phyloP scores from a whole-genome alignment of 2,329 filamentous ascomycete genomes.

The Pseudogymnoascus destructans region DNA sequence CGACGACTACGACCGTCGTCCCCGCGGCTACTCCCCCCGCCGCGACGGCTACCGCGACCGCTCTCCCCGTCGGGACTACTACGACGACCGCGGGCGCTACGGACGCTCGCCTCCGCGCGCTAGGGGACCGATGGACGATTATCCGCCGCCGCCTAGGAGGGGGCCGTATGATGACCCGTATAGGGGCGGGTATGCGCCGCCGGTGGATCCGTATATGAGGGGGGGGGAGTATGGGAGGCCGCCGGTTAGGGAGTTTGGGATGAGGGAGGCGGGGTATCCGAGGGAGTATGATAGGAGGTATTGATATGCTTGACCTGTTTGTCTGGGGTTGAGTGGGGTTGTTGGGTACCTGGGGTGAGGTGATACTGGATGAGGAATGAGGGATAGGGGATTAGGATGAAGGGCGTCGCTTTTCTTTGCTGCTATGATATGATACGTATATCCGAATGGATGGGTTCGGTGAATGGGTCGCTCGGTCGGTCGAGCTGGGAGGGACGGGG shows the following conservation, averaged over 20 bases:
- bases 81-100: slow-evolving; percentile 62
- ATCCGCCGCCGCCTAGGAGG: slow-evolving; percentile 52
- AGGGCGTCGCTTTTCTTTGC: background rate
- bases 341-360: background rate
- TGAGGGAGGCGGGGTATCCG: background rate
- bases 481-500: background rate
- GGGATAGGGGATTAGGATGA: background rate
- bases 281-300: background rate
- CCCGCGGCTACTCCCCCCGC: slow-evolving; percentile 75
- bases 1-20: slow-evolving; percentile 75
- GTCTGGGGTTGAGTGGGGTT: no score
- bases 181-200: slow-evolving; percentile 49
- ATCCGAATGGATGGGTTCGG: background rate
- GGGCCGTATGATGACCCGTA: slow-evolving; percentile 66
- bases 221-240: slow-evolving; percentile 40
- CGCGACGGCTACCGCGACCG: slow-evolving; percentile 76
- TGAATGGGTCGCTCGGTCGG: background rate
- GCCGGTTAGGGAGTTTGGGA: slow-evolving; percentile 12
- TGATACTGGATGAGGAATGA: no score
- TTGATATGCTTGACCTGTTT: background rate
- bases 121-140: slow-evolving; percentile 60
- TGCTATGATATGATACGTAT: background rate
- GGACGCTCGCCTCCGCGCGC: slow-evolving; percentile 72
- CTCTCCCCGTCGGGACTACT: slow-evolving; percentile 72
- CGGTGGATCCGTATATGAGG: slow-evolving; percentile 44